phyloP scores from a whole-genome alignment of 345 rosid genomes.

The Brassica nigra region DNA sequence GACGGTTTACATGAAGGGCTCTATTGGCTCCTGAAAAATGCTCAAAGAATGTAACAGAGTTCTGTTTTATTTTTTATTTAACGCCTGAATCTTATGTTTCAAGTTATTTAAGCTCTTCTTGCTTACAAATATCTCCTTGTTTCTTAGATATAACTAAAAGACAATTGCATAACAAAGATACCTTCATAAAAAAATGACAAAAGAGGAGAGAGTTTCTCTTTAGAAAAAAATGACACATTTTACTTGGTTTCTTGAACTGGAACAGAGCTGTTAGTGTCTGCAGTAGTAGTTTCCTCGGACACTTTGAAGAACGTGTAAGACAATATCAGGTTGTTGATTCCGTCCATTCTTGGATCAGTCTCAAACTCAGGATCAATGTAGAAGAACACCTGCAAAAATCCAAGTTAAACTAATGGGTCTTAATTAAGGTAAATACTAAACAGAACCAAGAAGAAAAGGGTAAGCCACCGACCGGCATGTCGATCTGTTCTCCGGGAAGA shows the following conservation, averaged over 20 bases:
- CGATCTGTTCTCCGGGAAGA: slow-evolving; percentile 92
- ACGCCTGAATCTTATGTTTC: slow-evolving; percentile 42
- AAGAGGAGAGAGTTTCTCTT: neutral
- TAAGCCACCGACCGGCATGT: slow-evolving; percentile 68
- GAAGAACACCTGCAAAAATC: slow-evolving; percentile 71
- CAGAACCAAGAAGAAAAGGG: neutral
- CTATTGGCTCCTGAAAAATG: slow-evolving; percentile 86
- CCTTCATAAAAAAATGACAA: neutral
- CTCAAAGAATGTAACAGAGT: slow-evolving; percentile 55
- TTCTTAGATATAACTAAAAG: too few relatives aligned
- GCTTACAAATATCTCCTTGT: slow-evolving; percentile 38
- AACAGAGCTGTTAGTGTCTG: slow-evolving; percentile 18
- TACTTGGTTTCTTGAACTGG: slow-evolving; percentile 34
- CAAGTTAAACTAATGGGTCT: neutral
- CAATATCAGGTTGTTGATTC: slow-evolving; percentile 78
- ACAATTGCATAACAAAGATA: too few relatives aligned
- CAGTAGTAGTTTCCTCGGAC: slow-evolving; percentile 47
- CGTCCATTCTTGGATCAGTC: slow-evolving; percentile 88
- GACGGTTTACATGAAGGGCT: slow-evolving; percentile 83
- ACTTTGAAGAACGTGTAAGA: slow-evolving; percentile 90
- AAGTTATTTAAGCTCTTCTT: slow-evolving; percentile 51
- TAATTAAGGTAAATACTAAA: neutral
- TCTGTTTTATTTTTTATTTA: neutral
- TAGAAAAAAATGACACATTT: too few relatives aligned
- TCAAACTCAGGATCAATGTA: slow-evolving; percentile 93